Evolutionary conservation across 768 basidiomycete species (phyloP), one percentile per base, ranked within the genome.

Genomic region (Amanita polypyramis): DNA sequence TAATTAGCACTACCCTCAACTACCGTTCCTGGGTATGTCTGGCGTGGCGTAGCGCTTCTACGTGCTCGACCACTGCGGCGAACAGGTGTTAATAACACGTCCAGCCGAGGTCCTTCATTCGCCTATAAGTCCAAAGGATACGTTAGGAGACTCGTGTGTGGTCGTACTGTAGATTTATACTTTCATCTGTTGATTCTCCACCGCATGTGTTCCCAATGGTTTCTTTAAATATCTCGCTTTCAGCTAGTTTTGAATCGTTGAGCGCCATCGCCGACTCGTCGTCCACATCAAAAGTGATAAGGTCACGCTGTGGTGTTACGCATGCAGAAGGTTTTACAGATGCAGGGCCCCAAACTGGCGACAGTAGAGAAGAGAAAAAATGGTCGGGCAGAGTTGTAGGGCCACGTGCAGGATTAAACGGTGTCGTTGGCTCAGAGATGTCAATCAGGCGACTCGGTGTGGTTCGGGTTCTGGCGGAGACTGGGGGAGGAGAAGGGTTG

Each of bases 401-500:
- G 12, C 14, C 12, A 17, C 14, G 19, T 10, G 41, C 12, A 10
- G 38, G 45, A 6, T 42, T 36, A 14, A 30, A 45, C 32, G 53
- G 35, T 34, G 51, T 51, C 2, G 52, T 27, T 25, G 47, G 47
- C 39, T 40, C 41, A 11, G 49, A 50, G 44, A 51, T 47, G 45
- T 49, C 40, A 36, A 50, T 50, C 17, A 59, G 17, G 52, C 51
- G 37, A 62, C 62, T 40, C 52, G 54, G 5, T 12, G 23, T 19
- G 47, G n/a, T 34, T 40, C 17, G 36, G 25, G 30, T 17, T 15
- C 27, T 19, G 19, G 43, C 23, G 21, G 50, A 15, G 30, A 25
- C 15, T 14, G 55, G 47, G 39, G 51, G 37, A 20, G 49, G 54
- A 8, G 49, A 41, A n/a, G 86, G 86, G 56, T 89, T 89, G 55